Evolutionary conservation across 202 grass and related monocot genomes (phyloP).

Genomic region (Dendrocalamus latiflorus): DNA sequence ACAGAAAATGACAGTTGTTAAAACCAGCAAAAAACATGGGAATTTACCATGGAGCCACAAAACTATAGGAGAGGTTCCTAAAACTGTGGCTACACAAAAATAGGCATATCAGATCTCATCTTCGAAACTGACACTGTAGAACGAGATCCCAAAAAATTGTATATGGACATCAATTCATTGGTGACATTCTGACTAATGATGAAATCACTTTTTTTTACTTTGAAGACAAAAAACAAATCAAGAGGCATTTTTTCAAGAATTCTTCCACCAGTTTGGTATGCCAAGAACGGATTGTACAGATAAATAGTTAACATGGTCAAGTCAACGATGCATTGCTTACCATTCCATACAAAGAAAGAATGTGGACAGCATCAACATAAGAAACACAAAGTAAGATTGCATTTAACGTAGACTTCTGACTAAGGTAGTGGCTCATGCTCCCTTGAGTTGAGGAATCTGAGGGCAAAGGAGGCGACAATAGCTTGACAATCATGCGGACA

Average conservation of each 20-base stretch:
- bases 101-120: not conserved
- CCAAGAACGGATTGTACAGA: not conserved
- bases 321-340: constrained; percentile 36
- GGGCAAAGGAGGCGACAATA: constrained; percentile 64
- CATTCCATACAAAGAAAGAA: constrained; percentile 93
- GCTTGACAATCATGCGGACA: constrained; percentile 62
- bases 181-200: not conserved
- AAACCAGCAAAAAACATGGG: no score
- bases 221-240: constrained; percentile 7
- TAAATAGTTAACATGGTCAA: not conserved
- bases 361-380: constrained; percentile 72
- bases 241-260: not conserved
- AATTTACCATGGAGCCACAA: not conserved
- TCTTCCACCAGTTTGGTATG: not conserved
- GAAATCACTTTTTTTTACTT: not conserved
- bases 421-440: constrained; percentile 58
- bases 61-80: not conserved
- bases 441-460: constrained; percentile 63
- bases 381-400: constrained; percentile 75
- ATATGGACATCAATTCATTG: not conserved
- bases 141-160: not conserved
- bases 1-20: no score
- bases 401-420: constrained; percentile 73
- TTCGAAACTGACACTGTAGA: not conserved
- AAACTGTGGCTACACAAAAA: not conserved